A percentile compares a stretch with the other conserved stretches of the same genome.
These are phyloP conservation scores for Eimeria falciformis DNA, from an alignment of 169 alveolate genomes.

Conservation along the genomic window DNA sequence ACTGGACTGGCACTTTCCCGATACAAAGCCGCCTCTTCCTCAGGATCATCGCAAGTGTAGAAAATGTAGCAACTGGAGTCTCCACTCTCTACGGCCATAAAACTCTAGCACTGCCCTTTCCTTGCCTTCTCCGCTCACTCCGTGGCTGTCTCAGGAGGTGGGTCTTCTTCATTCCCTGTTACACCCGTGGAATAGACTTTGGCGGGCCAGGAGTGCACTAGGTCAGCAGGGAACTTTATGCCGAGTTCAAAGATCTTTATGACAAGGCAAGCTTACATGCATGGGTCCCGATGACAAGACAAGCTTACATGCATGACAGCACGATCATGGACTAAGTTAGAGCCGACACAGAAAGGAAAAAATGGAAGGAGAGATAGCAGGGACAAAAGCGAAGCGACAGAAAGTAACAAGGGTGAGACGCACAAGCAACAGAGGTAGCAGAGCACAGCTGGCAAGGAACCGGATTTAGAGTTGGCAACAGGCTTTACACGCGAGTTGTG, in stretches of 20 bases:
- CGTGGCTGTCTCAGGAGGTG: background rate
- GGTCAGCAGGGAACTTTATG: conserved; percentile 9
- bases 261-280: too few species aligned
- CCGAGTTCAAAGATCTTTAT: conserved; percentile 2
- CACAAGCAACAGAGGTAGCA: too few species aligned
- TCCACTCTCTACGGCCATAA: background rate
- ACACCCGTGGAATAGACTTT: background rate
- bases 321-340: too few species aligned
- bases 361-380: too few species aligned
- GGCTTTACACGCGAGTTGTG: conserved; percentile 9
- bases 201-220: background rate
- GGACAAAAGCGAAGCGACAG: background rate
- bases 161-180: background rate
- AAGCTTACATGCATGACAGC: too few species aligned
- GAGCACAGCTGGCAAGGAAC: too few species aligned
- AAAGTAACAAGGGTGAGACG: too few species aligned
- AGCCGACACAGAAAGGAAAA: too few species aligned
- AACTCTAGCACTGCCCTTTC: conserved; percentile 23
- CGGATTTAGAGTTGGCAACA: too few species aligned
- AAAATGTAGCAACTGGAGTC: background rate
- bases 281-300: too few species aligned
- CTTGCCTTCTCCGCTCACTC: conserved; percentile 20
- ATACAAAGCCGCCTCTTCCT: background rate
- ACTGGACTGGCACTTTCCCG: background rate
- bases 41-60: background rate